Evolutionary conservation across 2,329 filamentous ascomycete species (phyloP).

Genomic region (Zymoseptoria pseudotritici): DNA sequence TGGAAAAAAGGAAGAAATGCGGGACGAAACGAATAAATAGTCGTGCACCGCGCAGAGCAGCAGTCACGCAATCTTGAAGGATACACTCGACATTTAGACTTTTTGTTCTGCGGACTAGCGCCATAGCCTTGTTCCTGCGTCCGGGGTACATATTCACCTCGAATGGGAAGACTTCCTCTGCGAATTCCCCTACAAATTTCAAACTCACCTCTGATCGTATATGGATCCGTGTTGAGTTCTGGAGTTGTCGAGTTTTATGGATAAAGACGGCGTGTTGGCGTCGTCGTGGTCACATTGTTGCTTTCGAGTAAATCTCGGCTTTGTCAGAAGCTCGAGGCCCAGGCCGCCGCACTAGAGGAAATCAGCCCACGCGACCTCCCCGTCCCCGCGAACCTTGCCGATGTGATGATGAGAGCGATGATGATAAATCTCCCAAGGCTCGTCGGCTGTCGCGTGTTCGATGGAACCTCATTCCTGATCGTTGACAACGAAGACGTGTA

Average conservation of each 20-base stretch:
- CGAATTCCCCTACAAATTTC: conserved; percentile 4
- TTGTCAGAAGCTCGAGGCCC: neutral
- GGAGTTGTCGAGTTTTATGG: conserved; percentile 8
- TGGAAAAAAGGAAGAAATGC: neutral
- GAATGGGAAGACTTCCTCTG: neutral
- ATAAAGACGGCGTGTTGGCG: neutral
- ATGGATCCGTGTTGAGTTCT: conserved; percentile 8
- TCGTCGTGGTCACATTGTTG: neutral
- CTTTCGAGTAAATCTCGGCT: neutral
- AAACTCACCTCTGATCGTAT: conserved; percentile 11
- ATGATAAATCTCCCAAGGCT: neutral
- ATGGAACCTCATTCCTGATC: neutral
- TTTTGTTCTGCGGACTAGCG: too few species aligned
- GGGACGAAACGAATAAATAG: neutral
- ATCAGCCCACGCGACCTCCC: neutral
- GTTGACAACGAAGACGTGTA: too few species aligned
- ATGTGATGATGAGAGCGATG: neutral
- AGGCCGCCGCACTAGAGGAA: neutral
- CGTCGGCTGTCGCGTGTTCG: neutral
- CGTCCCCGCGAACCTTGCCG: neutral
- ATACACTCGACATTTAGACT: neutral
- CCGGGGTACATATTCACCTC: neutral
- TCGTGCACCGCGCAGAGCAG: neutral
- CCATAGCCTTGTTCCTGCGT: neutral
- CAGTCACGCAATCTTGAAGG: neutral